Base-by-base conservation (phyloP, 108 stramenopile genomes). In the Cyclotella sp. region DNA sequence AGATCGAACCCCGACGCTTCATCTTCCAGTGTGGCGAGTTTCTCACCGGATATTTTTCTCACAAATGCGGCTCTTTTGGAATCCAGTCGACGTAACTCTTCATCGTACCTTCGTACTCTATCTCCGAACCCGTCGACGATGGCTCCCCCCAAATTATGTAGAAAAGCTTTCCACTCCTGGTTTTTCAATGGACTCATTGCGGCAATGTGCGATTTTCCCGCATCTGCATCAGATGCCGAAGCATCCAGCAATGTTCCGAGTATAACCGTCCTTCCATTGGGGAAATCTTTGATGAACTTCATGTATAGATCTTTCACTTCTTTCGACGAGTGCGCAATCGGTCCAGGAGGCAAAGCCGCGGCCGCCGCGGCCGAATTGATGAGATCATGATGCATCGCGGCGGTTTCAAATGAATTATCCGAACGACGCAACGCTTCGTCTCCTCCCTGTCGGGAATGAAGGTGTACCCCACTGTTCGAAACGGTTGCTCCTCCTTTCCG, bases 91-190 rank as follows among this genome's bases (percentile, higher is more conserved):
- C 88, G 67, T 9, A 94, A 79, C 66, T 92, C 91, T 45, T 91
- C 91, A 52, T 90, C 87, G 67, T 94, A 94, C 41, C 87, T 72
- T 15, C 81, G 76, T 13, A 89, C 86, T 53, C 90, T 86, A 45
- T 92, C 91, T 9, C 76, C 70, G 65, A 95, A 95, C 21, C 91
- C 91, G 72, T 76, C 78, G 3, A 89, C 86, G 51, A 95, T 79
- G 27, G 89, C 86, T 0, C 72, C 64, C 26, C 91, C 89, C 55
- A 95, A 60, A 63, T 83, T 80, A 19, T 84, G 83, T 27, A 89
- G 68, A 69, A 95, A 90, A 21, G 85, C 65, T 44, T 89, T 86
- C 91, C 91, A 92, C 66, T 95, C 93, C 63, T 90, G 88, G 53
- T 79, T 77, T 42, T 78, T 73, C 26, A 77, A 70, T 51, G 58